phyloP scores from a whole-genome alignment of 495 filamentous ascomycete species.

The Acidomyces sp. region DNA sequence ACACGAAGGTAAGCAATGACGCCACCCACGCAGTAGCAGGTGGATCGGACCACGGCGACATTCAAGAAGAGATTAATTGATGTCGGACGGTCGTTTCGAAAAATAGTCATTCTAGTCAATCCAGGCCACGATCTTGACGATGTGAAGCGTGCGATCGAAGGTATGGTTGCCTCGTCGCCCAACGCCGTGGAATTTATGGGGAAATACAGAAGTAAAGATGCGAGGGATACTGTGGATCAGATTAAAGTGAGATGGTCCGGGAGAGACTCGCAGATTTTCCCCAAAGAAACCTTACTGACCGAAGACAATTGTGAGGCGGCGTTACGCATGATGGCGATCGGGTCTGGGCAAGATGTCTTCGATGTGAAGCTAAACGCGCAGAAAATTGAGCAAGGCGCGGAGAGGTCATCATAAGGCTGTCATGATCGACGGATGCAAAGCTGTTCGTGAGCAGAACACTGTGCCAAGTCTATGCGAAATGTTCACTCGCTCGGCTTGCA shows the following conservation, averaged over 20 bases:
- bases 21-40: constrained; percentile 19
- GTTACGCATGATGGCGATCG: constrained; percentile 23
- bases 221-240: constrained; percentile 15
- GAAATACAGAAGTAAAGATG: constrained; percentile 20
- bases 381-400: constrained; percentile 7
- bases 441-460: no score
- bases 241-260: constrained; percentile 22
- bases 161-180: constrained; percentile 16
- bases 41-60: neutral
- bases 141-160: constrained; percentile 13
- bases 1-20: constrained; percentile 20
- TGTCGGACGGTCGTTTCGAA: neutral
- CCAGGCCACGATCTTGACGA: constrained; percentile 13
- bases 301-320: constrained; percentile 24
- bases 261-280: constrained; percentile 22
- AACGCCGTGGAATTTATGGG: constrained; percentile 23
- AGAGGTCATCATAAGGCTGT: constrained; percentile 7
- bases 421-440: neutral
- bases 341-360: constrained; percentile 23
- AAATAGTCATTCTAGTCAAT: constrained; percentile 16
- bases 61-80: neutral
- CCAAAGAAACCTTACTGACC: constrained; percentile 21
- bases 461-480: no score
- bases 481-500: no score
- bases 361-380: constrained; percentile 19